These are phyloP conservation scores for Blastomyces emzantsi DNA, from an alignment of 2,329 filamentous ascomycete species.

Conservation along the genomic window DNA sequence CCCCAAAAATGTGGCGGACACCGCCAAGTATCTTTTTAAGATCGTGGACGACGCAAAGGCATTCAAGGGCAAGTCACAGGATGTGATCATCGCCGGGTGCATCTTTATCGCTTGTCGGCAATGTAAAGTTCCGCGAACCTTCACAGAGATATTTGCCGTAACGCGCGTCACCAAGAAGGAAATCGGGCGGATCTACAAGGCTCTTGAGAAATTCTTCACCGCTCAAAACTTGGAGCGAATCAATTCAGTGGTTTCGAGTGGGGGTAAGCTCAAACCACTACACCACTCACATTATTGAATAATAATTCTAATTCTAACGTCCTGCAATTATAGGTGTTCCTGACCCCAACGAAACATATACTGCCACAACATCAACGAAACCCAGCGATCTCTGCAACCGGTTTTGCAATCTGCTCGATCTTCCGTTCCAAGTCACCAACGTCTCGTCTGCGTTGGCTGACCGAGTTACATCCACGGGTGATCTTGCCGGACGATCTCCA, in stretches of 20 bases:
- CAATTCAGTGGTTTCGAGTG: constrained; percentile 41
- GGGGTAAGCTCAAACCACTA: constrained; percentile 40
- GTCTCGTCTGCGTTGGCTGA: constrained; percentile 71
- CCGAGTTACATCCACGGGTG: constrained; percentile 65
- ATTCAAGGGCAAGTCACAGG: constrained; percentile 91
- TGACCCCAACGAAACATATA: constrained; percentile 52
- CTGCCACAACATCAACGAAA: constrained; percentile 65
- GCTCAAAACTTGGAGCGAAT: constrained; percentile 57
- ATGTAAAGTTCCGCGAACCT: constrained; percentile 75
- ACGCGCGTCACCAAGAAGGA: constrained; percentile 96
- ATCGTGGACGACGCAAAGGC: constrained; percentile 84
- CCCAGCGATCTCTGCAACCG: constrained; percentile 79
- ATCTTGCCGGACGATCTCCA: constrained; percentile 84
- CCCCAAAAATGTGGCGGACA: constrained; percentile 71
- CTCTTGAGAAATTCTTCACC: constrained; percentile 77
- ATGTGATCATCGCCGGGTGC: constrained; percentile 88
- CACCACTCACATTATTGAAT: neutral
- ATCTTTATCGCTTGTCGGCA: constrained; percentile 97
- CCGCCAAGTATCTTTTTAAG: constrained; percentile 93
- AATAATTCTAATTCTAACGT: neutral
- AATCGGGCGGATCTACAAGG: constrained; percentile 91
- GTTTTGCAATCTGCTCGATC: constrained; percentile 75
- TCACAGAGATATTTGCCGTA: constrained; percentile 86
- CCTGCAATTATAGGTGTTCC: constrained; percentile 26
- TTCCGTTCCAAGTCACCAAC: constrained; percentile 66